Evolutionary conservation across 305 asterid species (phyloP).

Genomic region (Solanum hybrid): DNA sequence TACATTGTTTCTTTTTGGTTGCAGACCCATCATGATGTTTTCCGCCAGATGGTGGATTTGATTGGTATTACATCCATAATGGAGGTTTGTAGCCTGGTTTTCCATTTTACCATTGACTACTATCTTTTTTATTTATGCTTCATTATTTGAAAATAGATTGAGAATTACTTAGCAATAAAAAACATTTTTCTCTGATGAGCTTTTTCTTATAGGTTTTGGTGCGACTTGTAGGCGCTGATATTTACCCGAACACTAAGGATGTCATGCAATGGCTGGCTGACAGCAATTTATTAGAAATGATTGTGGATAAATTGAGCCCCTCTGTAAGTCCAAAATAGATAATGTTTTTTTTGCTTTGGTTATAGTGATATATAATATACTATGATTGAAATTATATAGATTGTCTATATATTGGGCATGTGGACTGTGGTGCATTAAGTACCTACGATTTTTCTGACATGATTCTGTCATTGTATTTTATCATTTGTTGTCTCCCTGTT

Average conservation of each 20-base stretch:
- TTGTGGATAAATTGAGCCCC: conserved; percentile 79
- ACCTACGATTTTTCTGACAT: background rate
- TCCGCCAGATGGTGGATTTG: conserved; percentile 86
- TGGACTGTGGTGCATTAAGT: background rate
- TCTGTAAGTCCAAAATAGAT: conserved; percentile 38
- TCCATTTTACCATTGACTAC: background rate
- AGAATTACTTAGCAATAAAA: background rate
- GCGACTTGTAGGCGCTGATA: conserved; percentile 85
- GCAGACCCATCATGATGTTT: conserved; percentile 74
- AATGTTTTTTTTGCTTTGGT: background rate
- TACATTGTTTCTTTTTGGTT: conserved; percentile 6
- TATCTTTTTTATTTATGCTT: background rate
- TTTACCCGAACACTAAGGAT: conserved; percentile 74
- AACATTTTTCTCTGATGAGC: conserved; percentile 16
- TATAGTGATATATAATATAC: background rate
- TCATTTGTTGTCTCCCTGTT: background rate
- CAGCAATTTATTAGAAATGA: conserved; percentile 89
- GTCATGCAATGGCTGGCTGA: conserved; percentile 98
- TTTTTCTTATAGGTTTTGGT: conserved; percentile 69
- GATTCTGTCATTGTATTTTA: background rate
- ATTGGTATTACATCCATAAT: conserved; percentile 96
- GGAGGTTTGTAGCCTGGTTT: conserved; percentile 55
- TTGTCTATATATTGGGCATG: background rate
- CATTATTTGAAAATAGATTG: background rate
- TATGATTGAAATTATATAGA: background rate